A percentile compares a stretch with the other conserved stretches of the same genome.
Conservation (phyloP, 176 grass and related monocot species). For the Rhipidocladum racemiflorum region DNA sequence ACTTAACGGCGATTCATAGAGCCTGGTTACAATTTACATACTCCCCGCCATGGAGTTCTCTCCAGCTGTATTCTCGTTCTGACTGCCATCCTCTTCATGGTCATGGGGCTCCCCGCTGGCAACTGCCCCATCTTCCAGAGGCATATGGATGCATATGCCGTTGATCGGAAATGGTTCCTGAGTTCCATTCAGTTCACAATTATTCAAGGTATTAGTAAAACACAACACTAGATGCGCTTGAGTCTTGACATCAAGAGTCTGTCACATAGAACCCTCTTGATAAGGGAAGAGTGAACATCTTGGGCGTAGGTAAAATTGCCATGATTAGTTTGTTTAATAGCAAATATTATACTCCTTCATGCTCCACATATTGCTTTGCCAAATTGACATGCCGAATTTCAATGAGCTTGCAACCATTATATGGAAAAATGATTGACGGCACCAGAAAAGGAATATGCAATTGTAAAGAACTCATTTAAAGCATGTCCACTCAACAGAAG, state of each 20-base stretch:
- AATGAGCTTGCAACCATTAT: neutral
- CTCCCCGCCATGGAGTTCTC: slow-evolving; percentile 36
- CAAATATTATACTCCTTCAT: neutral
- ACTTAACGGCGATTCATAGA: slow-evolving; percentile 3
- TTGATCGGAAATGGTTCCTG: slow-evolving; percentile 69
- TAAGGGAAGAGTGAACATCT: neutral
- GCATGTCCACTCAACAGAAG: neutral
- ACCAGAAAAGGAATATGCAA: neutral
- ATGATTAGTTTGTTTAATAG: neutral
- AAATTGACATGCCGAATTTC: neutral
- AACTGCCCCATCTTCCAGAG: slow-evolving; percentile 36
- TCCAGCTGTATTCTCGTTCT: slow-evolving; percentile 18
- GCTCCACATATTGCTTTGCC: neutral
- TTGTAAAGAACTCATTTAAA: neutral
- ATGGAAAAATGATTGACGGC: neutral
- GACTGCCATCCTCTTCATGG: slow-evolving; percentile 41
- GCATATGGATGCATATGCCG: slow-evolving; percentile 51
- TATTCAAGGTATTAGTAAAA: neutral
- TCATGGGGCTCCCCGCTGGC: slow-evolving; percentile 21
- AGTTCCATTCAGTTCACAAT: neutral
- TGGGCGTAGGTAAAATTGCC: neutral
- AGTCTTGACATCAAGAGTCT: neutral
- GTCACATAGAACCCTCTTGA: neutral
- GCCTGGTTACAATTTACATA: slow-evolving; percentile 30
- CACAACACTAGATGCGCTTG: neutral